Base-by-base conservation (phyloP, 495 filamentous ascomycete genomes). In the Penicillium nucicola region DNA sequence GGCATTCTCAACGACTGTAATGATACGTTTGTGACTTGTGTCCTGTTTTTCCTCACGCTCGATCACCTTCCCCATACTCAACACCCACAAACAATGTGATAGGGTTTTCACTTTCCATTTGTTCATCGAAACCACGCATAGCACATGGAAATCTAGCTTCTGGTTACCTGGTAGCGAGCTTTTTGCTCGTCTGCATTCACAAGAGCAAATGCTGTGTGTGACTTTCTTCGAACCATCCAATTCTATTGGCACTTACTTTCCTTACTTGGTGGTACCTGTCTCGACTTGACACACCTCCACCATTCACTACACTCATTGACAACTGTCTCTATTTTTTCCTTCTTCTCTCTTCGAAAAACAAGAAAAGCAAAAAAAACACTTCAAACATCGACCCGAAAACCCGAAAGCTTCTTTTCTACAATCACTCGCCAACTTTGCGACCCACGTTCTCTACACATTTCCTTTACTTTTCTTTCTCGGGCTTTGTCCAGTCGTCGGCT, bases 1-100 rank as follows among this genome's bases (percentile, higher is more conserved):
- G 64, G 65, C 62, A 59, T 54, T 12, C n/a, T 61, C 67, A 46
- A 74, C 55, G 70, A 73, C 56, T 62, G 61, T 71, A 62, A 73
- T 44, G 70, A 74, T 58, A 65, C 46, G 49, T 43, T 28, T 45
- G 37, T 9, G 18, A 20, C 30, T 14, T 23, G 22, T 22, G 18
- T 25, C 44, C 25, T 28, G 25, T 56, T 49, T 20, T 47, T 23
- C 20, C 28, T 46, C 32, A 28, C 44, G 48, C 34, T 41, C 18
- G 23, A 53, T 32, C 39, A 20, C 41, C 38, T 23, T 22, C 38
- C 23, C 38, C 23, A 45, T 35, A 58, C 52, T 18, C 36, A 43
- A 48, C 42, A 52, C 22, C 31, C 33, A 56, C 60, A 55, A 60
- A 60, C 50, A 52, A 50, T 50, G 58, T 55, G 55, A 65, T 62